Conservation (phyloP, 805 yeast genomes). For the Wickerhamiella cacticola region DNA sequence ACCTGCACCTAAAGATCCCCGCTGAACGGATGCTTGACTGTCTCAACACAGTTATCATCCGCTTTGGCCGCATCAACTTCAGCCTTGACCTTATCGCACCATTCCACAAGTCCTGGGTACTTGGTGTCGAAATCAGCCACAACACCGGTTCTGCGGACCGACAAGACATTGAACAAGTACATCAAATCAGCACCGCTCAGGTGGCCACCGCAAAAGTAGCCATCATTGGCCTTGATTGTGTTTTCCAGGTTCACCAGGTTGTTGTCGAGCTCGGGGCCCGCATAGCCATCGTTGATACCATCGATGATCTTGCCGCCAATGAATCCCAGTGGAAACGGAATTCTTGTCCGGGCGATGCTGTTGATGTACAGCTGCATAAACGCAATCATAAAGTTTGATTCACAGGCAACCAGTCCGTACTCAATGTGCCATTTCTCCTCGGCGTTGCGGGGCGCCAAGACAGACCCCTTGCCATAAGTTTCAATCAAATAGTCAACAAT, state of each 20-base stretch:
- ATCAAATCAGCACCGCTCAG: constrained; percentile 49
- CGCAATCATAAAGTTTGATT: constrained; percentile 47
- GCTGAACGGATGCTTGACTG: background rate
- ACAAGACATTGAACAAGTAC: constrained; percentile 6
- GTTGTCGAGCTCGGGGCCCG: constrained; percentile 35
- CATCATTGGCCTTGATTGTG: constrained; percentile 33
- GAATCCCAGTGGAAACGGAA: constrained; percentile 7
- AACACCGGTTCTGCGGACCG: background rate
- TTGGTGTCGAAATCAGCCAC: constrained; percentile 6
- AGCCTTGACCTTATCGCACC: constrained; percentile 15
- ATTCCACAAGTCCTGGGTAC: constrained; percentile 18
- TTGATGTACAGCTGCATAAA: constrained; percentile 30
- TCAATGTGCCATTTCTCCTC: constrained; percentile 36
- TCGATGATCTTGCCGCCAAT: constrained; percentile 35
- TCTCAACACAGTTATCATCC: background rate
- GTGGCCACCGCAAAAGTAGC: constrained; percentile 48
- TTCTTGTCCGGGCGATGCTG: constrained; percentile 23
- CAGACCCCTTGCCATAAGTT: constrained; percentile 36
- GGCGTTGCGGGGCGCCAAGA: constrained; percentile 30
- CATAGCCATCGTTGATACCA: constrained; percentile 38
- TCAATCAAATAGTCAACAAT: constrained; percentile 41
- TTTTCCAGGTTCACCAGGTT: constrained; percentile 35
- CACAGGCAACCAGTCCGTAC: constrained; percentile 43
- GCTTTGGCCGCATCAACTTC: background rate
- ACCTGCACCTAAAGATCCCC: background rate